Percentiles rank a stretch among this genome's conserved stretches.
Evolutionary conservation across 805 yeast genomes (phyloP).

Genomic region (Saturnispora hagleri): DNA sequence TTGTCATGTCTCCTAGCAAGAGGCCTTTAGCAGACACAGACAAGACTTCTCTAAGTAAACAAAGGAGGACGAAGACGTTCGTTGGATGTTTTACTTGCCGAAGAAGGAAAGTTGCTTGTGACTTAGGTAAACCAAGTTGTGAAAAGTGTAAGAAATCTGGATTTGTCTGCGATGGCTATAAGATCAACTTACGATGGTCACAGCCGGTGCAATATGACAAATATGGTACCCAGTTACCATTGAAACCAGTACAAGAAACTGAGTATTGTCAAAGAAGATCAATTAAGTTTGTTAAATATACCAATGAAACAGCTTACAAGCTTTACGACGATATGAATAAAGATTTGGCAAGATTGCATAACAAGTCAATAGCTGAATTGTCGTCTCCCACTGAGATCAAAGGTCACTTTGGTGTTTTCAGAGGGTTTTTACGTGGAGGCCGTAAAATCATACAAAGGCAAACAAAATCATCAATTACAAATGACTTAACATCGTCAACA

Average conservation of each 20-base stretch:
- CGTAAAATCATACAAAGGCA: conserved; percentile 6
- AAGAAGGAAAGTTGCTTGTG: conserved; percentile 72
- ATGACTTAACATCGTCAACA: not conserved
- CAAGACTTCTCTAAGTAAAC: not conserved
- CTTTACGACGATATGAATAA: conserved; percentile 79
- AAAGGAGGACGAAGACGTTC: conserved; percentile 56
- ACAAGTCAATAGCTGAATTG: conserved; percentile 31
- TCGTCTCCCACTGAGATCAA: conserved; percentile 26
- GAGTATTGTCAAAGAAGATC: conserved; percentile 61
- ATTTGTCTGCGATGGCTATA: conserved; percentile 72
- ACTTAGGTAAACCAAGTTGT: conserved; percentile 61
- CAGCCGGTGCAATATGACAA: conserved; percentile 42
- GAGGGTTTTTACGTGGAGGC: conserved; percentile 28
- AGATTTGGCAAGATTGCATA: conserved; percentile 50
- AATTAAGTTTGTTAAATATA: conserved; percentile 67
- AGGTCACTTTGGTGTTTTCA: conserved; percentile 84
- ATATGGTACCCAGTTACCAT: conserved; percentile 33
- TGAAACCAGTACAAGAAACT: conserved; percentile 27
- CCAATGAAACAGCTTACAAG: conserved; percentile 45
- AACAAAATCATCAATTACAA: not conserved
- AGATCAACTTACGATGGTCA: conserved; percentile 74
- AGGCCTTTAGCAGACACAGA: not conserved
- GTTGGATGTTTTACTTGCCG: conserved; percentile 89
- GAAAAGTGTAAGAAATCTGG: conserved; percentile 60
- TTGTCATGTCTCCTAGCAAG: not conserved